Percentiles rank a stretch among this genome's conserved stretches.
Conservation (phyloP, 306 rosid genomes). For the Vigna angularis region DNA sequence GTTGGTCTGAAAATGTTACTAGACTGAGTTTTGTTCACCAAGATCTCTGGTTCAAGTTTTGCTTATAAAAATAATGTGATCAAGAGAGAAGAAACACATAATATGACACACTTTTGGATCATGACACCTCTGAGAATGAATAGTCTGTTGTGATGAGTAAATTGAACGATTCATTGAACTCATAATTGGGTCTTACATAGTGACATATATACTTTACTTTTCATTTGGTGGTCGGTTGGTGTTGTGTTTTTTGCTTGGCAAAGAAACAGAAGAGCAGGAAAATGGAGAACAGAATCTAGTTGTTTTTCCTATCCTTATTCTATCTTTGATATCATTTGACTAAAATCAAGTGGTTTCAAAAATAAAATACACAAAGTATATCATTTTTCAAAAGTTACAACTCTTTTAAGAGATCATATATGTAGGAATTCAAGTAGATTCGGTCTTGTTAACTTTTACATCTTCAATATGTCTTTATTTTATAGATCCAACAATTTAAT, state of each 20-base stretch:
- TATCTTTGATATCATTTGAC: not conserved
- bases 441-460: too few relatives aligned
- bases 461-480: too few relatives aligned
- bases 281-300: not conserved
- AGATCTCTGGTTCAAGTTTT: too few relatives aligned
- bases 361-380: too few relatives aligned
- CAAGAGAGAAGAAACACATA: too few relatives aligned
- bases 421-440: too few relatives aligned
- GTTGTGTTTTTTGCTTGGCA: not conserved
- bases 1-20: not conserved
- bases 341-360: not conserved
- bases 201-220: not conserved
- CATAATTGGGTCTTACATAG: not conserved
- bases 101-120: too few relatives aligned
- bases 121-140: too few relatives aligned
- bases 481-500: not conserved
- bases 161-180: not conserved
- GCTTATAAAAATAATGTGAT: too few relatives aligned
- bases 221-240: not conserved
- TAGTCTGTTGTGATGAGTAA: not conserved
- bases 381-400: too few relatives aligned
- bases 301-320: not conserved
- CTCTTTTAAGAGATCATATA: too few relatives aligned
- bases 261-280: not conserved
- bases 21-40: too few relatives aligned